Evolutionary conservation across 139 green algal species (phyloP).

Genomic region (Micractinium conductrix): DNA sequence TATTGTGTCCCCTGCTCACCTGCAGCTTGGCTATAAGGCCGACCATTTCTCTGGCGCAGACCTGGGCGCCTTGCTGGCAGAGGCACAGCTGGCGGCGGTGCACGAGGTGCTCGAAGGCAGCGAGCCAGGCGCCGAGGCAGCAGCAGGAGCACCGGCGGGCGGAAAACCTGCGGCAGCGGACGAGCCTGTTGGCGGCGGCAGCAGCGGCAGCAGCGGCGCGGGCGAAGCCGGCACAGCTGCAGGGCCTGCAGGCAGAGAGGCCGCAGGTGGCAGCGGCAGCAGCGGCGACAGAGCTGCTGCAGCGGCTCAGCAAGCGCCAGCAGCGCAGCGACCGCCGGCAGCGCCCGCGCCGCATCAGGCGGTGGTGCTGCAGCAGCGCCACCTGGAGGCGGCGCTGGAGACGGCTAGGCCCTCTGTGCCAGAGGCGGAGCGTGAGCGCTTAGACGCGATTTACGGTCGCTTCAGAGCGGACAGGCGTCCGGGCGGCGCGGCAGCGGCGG

Average conservation of each 20-base stretch:
- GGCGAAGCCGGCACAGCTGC: no score
- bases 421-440: conserved; percentile 51
- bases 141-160: neutral
- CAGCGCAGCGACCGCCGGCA: neutral
- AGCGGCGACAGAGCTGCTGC: neutral
- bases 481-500: conserved; percentile 16
- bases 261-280: neutral
- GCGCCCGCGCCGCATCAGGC: neutral
- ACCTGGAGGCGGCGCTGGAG: conserved; percentile 62
- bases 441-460: conserved; percentile 67
- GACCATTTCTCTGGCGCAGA: conserved; percentile 68
- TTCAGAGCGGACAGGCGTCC: conserved; percentile 61
- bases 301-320: no score
- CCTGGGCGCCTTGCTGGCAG: conserved; percentile 77
- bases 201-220: neutral
- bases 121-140: neutral
- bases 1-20: neutral
- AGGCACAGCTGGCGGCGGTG: conserved; percentile 85
- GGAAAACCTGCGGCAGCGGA: neutral
- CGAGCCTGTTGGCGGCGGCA: neutral
- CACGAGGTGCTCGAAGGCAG: conserved; percentile 68
- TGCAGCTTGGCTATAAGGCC: conserved; percentile 15
- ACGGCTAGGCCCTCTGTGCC: conserved; percentile 69
- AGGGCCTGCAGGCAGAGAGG: neutral
- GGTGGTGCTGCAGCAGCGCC: conserved; percentile 45